Conservation (phyloP, 2,329 filamentous ascomycete species). For the Hypocrella siamensis region DNA sequence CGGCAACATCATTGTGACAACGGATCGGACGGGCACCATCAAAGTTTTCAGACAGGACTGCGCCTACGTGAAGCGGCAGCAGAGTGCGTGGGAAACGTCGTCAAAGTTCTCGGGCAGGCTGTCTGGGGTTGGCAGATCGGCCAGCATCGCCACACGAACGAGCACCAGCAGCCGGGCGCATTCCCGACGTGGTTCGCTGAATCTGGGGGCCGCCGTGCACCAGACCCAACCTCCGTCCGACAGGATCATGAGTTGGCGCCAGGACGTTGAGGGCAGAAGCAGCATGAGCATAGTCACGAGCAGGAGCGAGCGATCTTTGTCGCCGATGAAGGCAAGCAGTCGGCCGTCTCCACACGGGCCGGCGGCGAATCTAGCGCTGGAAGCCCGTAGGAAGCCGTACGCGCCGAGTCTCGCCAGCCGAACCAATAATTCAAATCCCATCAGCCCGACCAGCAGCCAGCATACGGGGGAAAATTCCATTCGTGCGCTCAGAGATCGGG, state of each 20-base stretch:
- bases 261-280: constrained; percentile 36
- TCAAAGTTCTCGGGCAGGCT: constrained; percentile 62
- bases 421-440: constrained; percentile 8
- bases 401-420: constrained; percentile 11
- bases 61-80: constrained; percentile 61
- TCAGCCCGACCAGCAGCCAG: constrained; percentile 23
- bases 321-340: constrained; percentile 29
- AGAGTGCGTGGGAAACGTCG: constrained; percentile 62
- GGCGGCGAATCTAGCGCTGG: constrained; percentile 25
- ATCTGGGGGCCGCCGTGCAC: constrained; percentile 12
- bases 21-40: constrained; percentile 75
- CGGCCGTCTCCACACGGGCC: constrained; percentile 20
- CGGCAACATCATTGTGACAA: constrained; percentile 85
- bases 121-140: constrained; percentile 35
- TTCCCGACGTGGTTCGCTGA: constrained; percentile 39
- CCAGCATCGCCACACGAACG: constrained; percentile 38
- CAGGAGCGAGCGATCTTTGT: constrained; percentile 38
- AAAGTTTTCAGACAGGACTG: constrained; percentile 95
- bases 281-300: constrained; percentile 22
- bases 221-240: constrained; percentile 36
- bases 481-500: constrained; percentile 9
- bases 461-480: constrained; percentile 12
- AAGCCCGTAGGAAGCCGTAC: constrained; percentile 29
- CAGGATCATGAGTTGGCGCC: constrained; percentile 77
- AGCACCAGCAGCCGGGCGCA: constrained; percentile 31